A percentile compares a stretch with the other conserved stretches of the same genome.
phyloP scores from a whole-genome alignment of 345 rosid species.

The Cardamine resedifolia region DNA sequence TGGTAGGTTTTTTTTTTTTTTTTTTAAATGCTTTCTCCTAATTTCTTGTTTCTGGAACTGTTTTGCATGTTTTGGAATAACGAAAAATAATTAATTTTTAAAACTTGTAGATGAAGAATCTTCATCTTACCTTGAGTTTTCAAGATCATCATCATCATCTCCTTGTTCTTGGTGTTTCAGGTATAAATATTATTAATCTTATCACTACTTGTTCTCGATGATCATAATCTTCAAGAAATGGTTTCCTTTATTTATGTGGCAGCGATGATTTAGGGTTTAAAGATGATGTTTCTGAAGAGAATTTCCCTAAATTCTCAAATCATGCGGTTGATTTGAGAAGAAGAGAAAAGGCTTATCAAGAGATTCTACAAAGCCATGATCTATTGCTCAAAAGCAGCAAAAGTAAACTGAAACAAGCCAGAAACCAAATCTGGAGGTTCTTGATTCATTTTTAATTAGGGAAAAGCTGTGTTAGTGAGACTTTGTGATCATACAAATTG shows the following conservation, averaged over 20 bases:
- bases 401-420: conserved; percentile 37
- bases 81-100: background rate
- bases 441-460: background rate
- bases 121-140: conserved; percentile 21
- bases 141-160: conserved; percentile 23
- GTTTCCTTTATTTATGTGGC: background rate
- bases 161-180: conserved; percentile 23
- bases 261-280: conserved; percentile 28
- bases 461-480: background rate
- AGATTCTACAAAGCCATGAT: conserved; percentile 51
- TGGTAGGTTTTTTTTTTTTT: conserved; percentile 13
- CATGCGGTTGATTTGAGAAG: conserved; percentile 35
- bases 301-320: conserved; percentile 17
- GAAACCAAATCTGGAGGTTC: conserved; percentile 55
- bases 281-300: conserved; percentile 22
- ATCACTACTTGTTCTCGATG: background rate
- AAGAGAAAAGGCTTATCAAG: conserved; percentile 38
- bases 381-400: conserved; percentile 29
- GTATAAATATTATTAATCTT: conserved; percentile 16
- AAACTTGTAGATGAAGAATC: conserved; percentile 35
- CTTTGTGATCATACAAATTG: background rate
- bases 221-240: background rate
- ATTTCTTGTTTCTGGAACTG: background rate
- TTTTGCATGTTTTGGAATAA: conserved; percentile 20
- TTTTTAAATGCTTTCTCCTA: background rate